Evolutionary conservation across 495 filamentous ascomycete genomes (phyloP), one percentile per base, ranked within the genome.

Genomic region (Cercophora newfieldiana): DNA sequence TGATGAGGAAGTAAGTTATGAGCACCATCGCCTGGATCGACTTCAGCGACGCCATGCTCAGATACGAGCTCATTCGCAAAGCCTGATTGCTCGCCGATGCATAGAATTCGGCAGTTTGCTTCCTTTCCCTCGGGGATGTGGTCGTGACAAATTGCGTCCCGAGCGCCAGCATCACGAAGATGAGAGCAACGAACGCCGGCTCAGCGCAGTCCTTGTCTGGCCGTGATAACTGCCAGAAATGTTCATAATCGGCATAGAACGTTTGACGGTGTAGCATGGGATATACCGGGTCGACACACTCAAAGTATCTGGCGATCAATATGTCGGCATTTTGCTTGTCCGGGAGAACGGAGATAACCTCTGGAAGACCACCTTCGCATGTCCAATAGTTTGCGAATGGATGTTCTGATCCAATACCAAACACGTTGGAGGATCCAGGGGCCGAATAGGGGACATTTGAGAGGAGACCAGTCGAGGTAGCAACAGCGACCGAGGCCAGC

Each of bases 331-430:
- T 89, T 7, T 87, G 71, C 74, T 90, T 91, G 56, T 85, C 86
- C 0, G 89, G 89, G 16, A 92, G 77, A 10, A 91, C 87, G 7
- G 81, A 83, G 49, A 91, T 83, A 4, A 91, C 89, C 72, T 92
- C 89, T 10, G 87, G 80, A 22, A 92, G 75, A 0, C 89, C 89
- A 25, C 89, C 89, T 56, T 86, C 81, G 68, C 86, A 89, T 7
- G 89, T 91, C 89, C 89, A 92, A 74, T 92, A 92, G 72, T 92
- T 92, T 68, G 86, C 85, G 68, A 89, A 90, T 2, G 87, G 86
- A 61, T 90, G 87, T 74, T 88, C 87, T 5, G 82, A 82, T 19
- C 85, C 84, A 58, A 87, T 81, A n/a, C 87, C 89, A 73, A 91
- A 92, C 47, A 91, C 86, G 61, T 88, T 89, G 49, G 85, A 87